phyloP scores from a whole-genome alignment of 345 rosid genomes.

The Raphanus sativus region DNA sequence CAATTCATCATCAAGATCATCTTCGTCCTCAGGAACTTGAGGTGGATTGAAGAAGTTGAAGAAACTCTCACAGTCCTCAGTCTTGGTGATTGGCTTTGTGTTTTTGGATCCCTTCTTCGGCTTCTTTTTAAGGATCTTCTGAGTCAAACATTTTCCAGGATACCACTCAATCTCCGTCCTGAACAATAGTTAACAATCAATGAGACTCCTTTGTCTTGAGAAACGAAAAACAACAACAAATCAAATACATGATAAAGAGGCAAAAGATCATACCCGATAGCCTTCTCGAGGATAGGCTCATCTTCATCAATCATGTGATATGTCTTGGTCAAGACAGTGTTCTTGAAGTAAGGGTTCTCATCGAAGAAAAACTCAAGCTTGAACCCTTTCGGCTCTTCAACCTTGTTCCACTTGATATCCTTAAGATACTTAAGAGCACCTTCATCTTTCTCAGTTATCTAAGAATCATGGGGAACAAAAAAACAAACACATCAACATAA shows the following conservation, averaged over 20 bases:
- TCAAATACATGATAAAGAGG: background rate
- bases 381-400: constrained; percentile 2
- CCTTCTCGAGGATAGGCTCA: constrained; percentile 3
- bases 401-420: constrained; percentile 3
- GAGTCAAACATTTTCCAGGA: constrained; percentile 56
- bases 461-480: background rate
- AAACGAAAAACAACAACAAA: background rate
- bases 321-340: constrained; percentile 1
- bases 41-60: constrained; percentile 86
- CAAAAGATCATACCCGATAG: background rate
- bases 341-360: constrained; percentile 1
- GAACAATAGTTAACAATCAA: background rate
- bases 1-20: constrained; percentile 75
- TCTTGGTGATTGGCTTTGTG: constrained; percentile 86
- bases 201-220: background rate
- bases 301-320: background rate
- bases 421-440: constrained; percentile 2
- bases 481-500: background rate
- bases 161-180: constrained; percentile 91
- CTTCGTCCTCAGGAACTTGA: constrained; percentile 93
- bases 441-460: background rate
- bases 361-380: background rate
- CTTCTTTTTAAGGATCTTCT: constrained; percentile 85
- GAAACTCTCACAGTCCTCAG: constrained; percentile 89
- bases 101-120: constrained; percentile 93